Conservation (phyloP, 192 early-diverging fungal species). For the Physocladia obscura region DNA sequence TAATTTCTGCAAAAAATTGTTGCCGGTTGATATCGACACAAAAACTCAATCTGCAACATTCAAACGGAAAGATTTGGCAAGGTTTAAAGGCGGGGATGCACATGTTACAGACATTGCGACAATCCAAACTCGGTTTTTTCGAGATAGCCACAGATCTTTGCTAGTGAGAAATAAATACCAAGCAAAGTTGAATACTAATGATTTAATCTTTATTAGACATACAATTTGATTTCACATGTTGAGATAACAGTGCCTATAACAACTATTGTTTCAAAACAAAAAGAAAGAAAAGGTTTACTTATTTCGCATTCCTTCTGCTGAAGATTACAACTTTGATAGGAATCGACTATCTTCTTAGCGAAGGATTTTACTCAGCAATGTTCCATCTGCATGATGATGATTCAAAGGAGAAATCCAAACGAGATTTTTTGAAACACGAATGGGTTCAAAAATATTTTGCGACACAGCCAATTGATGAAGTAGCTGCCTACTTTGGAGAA, state of each 20-base stretch:
- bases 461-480: constrained; percentile 51
- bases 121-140: constrained; percentile 18
- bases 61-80: constrained; percentile 17
- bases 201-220: constrained; percentile 12
- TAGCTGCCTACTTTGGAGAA: constrained; percentile 62
- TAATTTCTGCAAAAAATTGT: too few relatives aligned
- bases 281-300: constrained; percentile 1
- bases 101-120: not conserved
- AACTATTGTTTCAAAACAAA: constrained; percentile 3
- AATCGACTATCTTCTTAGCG: constrained; percentile 39
- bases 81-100: constrained; percentile 21
- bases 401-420: constrained; percentile 34
- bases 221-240: constrained; percentile 18
- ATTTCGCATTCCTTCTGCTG: not conserved
- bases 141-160: constrained; percentile 25
- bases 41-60: constrained; percentile 17
- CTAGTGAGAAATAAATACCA: not conserved
- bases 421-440: constrained; percentile 10
- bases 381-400: constrained; percentile 55
- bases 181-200: too few relatives aligned
- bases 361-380: constrained; percentile 39
- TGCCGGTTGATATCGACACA: constrained; percentile 5
- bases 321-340: constrained; percentile 15
- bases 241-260: constrained; percentile 17
- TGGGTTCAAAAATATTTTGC: constrained; percentile 27